Evolutionary conservation across 805 yeast genomes (phyloP), one percentile per base, ranked within the genome.

Genomic region (Candida takata): DNA sequence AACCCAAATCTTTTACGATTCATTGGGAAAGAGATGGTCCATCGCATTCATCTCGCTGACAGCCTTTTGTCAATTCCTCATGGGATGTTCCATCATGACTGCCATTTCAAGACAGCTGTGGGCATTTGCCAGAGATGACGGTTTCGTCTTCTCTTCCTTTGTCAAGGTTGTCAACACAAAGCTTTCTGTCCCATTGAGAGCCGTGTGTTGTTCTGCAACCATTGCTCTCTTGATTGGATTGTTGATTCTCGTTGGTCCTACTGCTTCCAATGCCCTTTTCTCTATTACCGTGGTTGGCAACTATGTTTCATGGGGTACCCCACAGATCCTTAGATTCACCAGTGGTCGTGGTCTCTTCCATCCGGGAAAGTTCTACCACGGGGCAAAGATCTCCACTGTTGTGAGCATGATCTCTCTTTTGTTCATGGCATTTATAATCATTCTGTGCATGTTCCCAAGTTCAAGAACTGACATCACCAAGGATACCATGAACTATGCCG

Each of bases 111-210:
- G 86, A 55, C 85, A 78, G 57, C 65, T 77, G 34, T 80, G 82
- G 77, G 84, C 86, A 2, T 79, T 79, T 57, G 78, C 84, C 14
- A 71, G 88, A 61, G 88, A 80, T 54, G 78, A 79, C 43, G 85
- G 86, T 20, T 65, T 81, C 39, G 87, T 88, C 8, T 62, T 78
- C 47, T 67, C 79, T 14, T 55, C 64, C 27, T 61, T 64, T 49
- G 67, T 81, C 39, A 74, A 77, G 47, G 70, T 64, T 29, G 84
- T 82, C 29, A 64, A 81, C 52, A 64, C 69, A 35, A 67, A 53
- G 41, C 60, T 71, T 20, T 64, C 70, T n/a, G 82, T 77, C 20
- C 90, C 92, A 12, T 57, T 77, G 19, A 65, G 78, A 47, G 87
- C 90, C 4, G 73, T 79, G 30, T 51, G 67, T 18, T 58, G 57